Conservation (phyloP, 1,284 basidiomycete species). For the Boletus sp. region DNA sequence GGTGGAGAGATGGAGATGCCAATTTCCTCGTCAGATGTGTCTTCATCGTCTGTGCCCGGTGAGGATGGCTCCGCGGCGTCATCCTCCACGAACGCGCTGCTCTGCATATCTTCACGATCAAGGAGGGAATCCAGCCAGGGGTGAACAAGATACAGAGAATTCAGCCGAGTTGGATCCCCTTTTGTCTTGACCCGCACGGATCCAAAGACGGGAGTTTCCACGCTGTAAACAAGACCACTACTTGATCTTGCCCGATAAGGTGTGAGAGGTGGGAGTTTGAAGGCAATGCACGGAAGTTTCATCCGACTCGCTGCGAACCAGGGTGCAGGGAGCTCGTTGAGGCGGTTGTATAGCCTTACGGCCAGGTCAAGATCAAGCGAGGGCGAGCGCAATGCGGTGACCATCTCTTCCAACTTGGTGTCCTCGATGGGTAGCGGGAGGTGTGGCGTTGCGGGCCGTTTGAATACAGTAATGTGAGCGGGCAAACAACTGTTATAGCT, state of each 20-base stretch:
- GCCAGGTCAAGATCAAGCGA: not conserved
- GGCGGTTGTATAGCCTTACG: not conserved
- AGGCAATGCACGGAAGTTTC: not conserved
- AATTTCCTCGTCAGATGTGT: not conserved
- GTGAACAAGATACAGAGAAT: not conserved
- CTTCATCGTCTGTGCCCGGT: not conserved
- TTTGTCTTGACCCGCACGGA: not conserved
- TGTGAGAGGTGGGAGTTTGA: not conserved
- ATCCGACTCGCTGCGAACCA: not conserved
- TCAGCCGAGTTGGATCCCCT: not conserved
- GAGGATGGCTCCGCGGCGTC: not conserved
- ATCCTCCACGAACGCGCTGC: not conserved
- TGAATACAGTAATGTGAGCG: too few relatives aligned
- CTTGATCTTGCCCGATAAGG: not conserved
- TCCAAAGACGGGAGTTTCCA: not conserved
- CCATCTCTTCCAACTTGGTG: too few relatives aligned
- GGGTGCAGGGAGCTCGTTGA: not conserved
- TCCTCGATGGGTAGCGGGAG: not conserved
- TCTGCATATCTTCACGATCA: not conserved
- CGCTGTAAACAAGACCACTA: not conserved
- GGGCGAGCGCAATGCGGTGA: not conserved
- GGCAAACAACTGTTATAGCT: too few relatives aligned
- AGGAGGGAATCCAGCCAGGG: not conserved
- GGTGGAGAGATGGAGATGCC: too few relatives aligned
- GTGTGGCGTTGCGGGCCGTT: not conserved